A percentile compares a stretch with the other conserved stretches of the same genome.
These are phyloP conservation scores for Houttuynia cordata DNA, from an alignment of 164 flowering plant genomes.

Conservation along the genomic window DNA sequence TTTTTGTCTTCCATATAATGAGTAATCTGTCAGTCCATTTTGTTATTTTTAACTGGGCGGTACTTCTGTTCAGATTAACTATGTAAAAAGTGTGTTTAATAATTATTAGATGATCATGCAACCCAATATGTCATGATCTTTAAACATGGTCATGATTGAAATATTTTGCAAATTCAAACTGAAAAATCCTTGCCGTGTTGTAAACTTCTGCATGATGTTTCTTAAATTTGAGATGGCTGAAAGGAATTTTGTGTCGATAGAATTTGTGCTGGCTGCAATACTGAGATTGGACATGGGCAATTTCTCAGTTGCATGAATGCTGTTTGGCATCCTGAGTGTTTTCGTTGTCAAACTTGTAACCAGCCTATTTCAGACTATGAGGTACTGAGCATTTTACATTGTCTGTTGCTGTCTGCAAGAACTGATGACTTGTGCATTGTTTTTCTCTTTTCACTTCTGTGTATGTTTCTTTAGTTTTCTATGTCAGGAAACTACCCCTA, in stretches of 20 bases:
- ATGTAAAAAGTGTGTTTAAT: not conserved
- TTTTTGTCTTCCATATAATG: not conserved
- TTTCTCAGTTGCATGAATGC: conserved; percentile 85
- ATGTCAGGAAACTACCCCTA: conserved; percentile 69
- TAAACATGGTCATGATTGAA: too few species aligned
- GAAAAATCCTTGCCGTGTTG: too few species aligned
- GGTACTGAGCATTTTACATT: conserved; percentile 26
- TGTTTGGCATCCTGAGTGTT: conserved; percentile 97
- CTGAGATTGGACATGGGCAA: conserved; percentile 85
- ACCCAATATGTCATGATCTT: too few species aligned
- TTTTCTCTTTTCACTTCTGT: not conserved
- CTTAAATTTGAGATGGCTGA: too few species aligned
- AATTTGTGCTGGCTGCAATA: conserved; percentile 83
- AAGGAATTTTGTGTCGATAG: conserved; percentile 18
- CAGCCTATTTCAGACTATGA: conserved; percentile 88
- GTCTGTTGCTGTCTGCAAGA: not conserved
- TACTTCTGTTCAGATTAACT: too few species aligned
- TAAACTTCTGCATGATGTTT: too few species aligned
- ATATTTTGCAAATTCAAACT: too few species aligned
- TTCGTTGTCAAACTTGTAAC: conserved; percentile 76
- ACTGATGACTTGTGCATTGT: not conserved
- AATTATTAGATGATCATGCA: too few species aligned
- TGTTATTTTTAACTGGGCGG: not conserved
- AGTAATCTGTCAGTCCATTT: not conserved
- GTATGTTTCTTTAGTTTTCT: conserved; percentile 51